These are phyloP conservation scores for Phytopythium litorale DNA, from an alignment of 352 stramenopile species.

Conservation along the genomic window DNA sequence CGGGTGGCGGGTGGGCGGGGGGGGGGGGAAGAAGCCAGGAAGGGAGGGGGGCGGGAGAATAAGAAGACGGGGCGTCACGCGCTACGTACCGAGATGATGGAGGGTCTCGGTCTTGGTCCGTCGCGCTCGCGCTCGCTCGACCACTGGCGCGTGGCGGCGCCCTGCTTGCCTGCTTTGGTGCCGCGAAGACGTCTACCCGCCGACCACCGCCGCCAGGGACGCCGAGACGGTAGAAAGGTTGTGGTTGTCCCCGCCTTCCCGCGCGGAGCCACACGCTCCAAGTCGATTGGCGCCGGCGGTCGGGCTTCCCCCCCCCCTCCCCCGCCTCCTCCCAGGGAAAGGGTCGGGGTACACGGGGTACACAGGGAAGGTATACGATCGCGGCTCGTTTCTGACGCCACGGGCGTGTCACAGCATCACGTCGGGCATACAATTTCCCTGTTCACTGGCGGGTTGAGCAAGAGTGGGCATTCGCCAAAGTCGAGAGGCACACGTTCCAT, in stretches of 20 bases:
- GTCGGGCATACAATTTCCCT: background rate
- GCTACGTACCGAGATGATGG: background rate
- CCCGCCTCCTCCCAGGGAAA: too few species aligned
- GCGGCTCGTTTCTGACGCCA: background rate
- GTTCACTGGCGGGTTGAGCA: too few species aligned
- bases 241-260: background rate
- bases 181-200: background rate
- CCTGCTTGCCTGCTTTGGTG: background rate
- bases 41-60: background rate
- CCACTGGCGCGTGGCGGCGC: too few species aligned
- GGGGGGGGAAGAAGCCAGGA: background rate
- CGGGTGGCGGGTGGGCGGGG: too few species aligned
- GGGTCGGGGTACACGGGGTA: too few species aligned
- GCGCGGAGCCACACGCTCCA: background rate
- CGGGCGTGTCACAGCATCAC: background rate
- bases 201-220: background rate
- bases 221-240: background rate
- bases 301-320: too few species aligned
- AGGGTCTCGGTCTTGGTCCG: background rate
- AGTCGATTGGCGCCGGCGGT: background rate
- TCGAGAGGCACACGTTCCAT: too few species aligned
- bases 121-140: too few species aligned
- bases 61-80: background rate
- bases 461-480: too few species aligned
- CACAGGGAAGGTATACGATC: background rate